Base-by-base conservation (phyloP, 148 eudicot genomes). In the Hydrangea macrophylla region DNA sequence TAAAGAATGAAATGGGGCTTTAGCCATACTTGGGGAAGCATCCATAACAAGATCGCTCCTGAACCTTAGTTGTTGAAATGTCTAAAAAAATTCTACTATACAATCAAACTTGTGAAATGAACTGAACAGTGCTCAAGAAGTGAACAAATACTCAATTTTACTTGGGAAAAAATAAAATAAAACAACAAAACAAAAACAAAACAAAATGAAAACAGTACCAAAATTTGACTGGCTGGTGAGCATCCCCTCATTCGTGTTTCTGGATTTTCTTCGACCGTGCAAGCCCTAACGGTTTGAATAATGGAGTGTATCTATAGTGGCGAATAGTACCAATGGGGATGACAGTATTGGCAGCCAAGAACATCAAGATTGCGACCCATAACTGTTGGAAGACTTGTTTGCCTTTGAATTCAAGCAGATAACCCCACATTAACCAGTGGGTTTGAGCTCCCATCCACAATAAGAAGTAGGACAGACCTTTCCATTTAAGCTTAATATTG, bases 351-450 rank as follows among this genome's bases (percentile, higher is more conserved):
- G 90, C 96, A 54, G 88, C 94, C 70, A 92, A 80, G 77, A 92
- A 92, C 18, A 90, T 15, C 62, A 92, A 67, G 81, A 96, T 75
- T 55, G 94, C 96, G 6, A 74, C 37, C 98, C 98, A 92, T 13
- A 92, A 94, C 55, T 83, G 90, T 28, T 83, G 13, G 72, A 90
- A 92, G 37, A 92, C 96, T 51, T 88, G 80, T 77, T 85, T 83
- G 32, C 98, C 98, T 72, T 85, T 88, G 71, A 93, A 90, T 58
- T 93, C 98, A 36, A 93, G 87, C 60, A 88, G 69, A 71, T 90
- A 93, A 42, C 92, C 96, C 98, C 98, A 93, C 80, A 86, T 65
- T 54, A 92, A 68, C 98, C 98, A 93, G 73, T 90, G 98, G 56
- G 72, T 81, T 77, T 93, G 98, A 67, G 96, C 90, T 70, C 83